phyloP scores from a whole-genome alignment of 306 rosid species.

The Astragalus glycyphyllos region DNA sequence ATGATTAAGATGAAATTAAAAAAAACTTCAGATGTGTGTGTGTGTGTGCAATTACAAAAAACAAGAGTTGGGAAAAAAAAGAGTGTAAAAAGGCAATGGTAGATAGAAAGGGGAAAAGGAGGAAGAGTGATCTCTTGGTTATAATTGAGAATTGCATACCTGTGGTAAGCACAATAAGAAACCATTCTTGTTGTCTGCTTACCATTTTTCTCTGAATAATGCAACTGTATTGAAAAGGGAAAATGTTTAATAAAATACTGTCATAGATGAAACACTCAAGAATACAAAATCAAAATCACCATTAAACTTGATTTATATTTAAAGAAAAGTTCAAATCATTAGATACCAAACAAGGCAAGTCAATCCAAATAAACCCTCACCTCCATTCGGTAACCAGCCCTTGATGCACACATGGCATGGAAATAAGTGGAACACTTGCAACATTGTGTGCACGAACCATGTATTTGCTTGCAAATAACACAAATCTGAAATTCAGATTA shows the following conservation, averaged over 20 bases:
- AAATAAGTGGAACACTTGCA: conserved; percentile 99
- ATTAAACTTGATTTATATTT: neutral
- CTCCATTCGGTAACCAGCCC: conserved; percentile 99
- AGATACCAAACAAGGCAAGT: conserved; percentile 30
- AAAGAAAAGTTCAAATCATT: conserved; percentile 19
- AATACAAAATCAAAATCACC: conserved; percentile 33
- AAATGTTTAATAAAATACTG: conserved; percentile 33
- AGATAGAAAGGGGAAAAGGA: conserved; percentile 18
- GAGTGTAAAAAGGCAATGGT: conserved; percentile 8
- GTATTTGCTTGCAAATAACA: conserved; percentile 96
- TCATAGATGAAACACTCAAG: conserved; percentile 23
- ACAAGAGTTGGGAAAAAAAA: conserved; percentile 30
- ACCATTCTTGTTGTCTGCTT: conserved; percentile 91
- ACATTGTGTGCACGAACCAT: conserved; percentile 98
- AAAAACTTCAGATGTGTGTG: conserved; percentile 19
- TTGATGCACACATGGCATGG: conserved; percentile 99
- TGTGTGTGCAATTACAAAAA: conserved; percentile 1
- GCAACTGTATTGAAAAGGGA: conserved; percentile 72
- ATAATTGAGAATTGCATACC: conserved; percentile 60
- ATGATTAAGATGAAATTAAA: conserved; percentile 44
- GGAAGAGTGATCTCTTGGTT: conserved; percentile 6
- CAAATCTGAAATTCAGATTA: conserved; percentile 78
- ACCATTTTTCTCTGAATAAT: conserved; percentile 92
- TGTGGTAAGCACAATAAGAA: conserved; percentile 97
- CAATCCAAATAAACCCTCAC: conserved; percentile 52